Evolutionary conservation across 352 stramenopile species (phyloP).

Genomic region (Phytopythium cucurbitacearum): DNA sequence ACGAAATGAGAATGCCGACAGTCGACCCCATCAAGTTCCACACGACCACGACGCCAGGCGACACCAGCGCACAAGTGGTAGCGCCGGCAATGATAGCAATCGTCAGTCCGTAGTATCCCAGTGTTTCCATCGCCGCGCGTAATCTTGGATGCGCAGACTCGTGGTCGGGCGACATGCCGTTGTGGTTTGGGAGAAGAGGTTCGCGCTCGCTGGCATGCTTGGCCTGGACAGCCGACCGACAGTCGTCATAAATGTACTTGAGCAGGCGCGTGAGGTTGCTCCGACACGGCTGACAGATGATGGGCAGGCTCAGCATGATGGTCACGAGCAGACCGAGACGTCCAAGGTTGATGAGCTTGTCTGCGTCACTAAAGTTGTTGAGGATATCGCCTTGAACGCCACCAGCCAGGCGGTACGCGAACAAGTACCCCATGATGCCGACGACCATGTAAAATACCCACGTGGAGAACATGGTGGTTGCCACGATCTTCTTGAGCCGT

Average conservation of each 20-base stretch:
- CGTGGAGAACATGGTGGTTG: conserved; percentile 86
- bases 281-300: conserved; percentile 75
- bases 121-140: conserved; percentile 1
- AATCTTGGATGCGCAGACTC: neutral
- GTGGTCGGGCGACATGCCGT: neutral
- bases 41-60: conserved; percentile 77
- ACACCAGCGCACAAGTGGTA: conserved; percentile 62
- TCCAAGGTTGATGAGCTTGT: conserved; percentile 70
- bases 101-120: conserved; percentile 60
- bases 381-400: conserved; percentile 69
- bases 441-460: conserved; percentile 91
- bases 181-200: neutral
- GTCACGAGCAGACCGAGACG: conserved; percentile 54
- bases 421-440: conserved; percentile 79
- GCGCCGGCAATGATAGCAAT: conserved; percentile 55
- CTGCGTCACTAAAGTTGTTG: conserved; percentile 61
- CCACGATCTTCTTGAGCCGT: conserved; percentile 82
- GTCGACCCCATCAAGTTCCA: conserved; percentile 90
- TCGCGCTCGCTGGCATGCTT: neutral
- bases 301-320: conserved; percentile 64
- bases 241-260: conserved; percentile 35
- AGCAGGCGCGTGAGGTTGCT: conserved; percentile 46
- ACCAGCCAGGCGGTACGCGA: conserved; percentile 44
- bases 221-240: conserved; percentile 5
- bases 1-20: conserved; percentile 83